Conservation (phyloP, 2,329 filamentous ascomycete genomes). For the Phaeosphaeriaceae sp. region DNA sequence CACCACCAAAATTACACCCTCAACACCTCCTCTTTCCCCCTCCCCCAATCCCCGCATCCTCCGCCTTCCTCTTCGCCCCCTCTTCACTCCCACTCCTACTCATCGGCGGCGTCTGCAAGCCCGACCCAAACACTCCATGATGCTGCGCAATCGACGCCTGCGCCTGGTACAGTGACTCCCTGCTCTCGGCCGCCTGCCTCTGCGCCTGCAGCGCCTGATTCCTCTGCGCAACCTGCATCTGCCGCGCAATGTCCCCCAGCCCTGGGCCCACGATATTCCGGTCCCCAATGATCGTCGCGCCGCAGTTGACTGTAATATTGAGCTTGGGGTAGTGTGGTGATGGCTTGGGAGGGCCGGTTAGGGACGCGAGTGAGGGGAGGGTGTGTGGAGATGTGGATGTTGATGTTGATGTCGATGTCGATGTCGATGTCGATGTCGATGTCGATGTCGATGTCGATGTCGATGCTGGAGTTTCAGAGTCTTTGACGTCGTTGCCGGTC, state of each 20-base stretch:
- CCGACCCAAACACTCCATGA: slow-evolving; percentile 14
- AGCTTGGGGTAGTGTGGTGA: slow-evolving; percentile 18
- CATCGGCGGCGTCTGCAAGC: slow-evolving; percentile 35
- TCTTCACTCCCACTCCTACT: slow-evolving; percentile 36
- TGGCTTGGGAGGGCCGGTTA: background rate
- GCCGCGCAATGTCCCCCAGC: slow-evolving; percentile 41
- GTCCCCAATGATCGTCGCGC: slow-evolving; percentile 43
- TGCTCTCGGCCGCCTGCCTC: slow-evolving; percentile 9
- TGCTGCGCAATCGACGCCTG: slow-evolving; percentile 13
- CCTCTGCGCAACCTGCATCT: slow-evolving; percentile 40
- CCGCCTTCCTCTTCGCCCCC: slow-evolving; percentile 34
- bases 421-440: slow-evolving; percentile 5
- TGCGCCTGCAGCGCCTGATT: slow-evolving; percentile 26
- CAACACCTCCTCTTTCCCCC: slow-evolving; percentile 27
- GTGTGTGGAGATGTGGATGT: slow-evolving; percentile 1
- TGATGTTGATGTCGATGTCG: slow-evolving; percentile 4
- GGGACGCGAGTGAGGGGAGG: slow-evolving; percentile 2
- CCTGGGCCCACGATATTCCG: slow-evolving; percentile 45
- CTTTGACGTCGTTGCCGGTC: background rate
- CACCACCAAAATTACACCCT: background rate
- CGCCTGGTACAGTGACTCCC: slow-evolving; percentile 9
- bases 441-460: slow-evolving; percentile 6
- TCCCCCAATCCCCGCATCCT: slow-evolving; percentile 17
- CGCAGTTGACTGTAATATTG: slow-evolving; percentile 44
- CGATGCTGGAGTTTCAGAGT: slow-evolving; percentile 10